Conservation (phyloP, 768 basidiomycete species). For the Naganishia friedmannii region DNA sequence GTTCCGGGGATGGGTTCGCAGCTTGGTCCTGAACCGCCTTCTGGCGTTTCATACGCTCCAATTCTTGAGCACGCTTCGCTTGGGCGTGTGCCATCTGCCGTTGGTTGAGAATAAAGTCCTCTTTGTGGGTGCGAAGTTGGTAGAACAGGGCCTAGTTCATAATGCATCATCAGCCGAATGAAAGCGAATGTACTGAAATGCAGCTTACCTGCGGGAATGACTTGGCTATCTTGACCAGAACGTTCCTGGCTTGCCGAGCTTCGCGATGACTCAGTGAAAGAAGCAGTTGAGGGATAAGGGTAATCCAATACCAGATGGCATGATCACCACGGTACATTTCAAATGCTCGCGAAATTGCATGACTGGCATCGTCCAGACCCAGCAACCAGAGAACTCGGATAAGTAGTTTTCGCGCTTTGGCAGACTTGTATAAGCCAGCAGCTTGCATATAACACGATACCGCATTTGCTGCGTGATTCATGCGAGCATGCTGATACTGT, state of each 20-base stretch:
- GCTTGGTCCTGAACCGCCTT: slow-evolving; percentile 47
- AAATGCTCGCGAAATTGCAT: slow-evolving; percentile 57
- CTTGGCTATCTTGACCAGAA: slow-evolving; percentile 85
- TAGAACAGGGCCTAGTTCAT: slow-evolving; percentile 83
- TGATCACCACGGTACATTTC: slow-evolving; percentile 95
- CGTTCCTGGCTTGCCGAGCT: slow-evolving; percentile 83
- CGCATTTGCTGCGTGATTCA: slow-evolving; percentile 73
- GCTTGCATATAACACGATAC: slow-evolving; percentile 98
- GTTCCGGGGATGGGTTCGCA: slow-evolving; percentile 43
- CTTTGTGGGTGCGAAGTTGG: slow-evolving; percentile 77
- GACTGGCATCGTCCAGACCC: slow-evolving; percentile 73
- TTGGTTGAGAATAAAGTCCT: slow-evolving; percentile 59
- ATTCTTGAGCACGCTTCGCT: slow-evolving; percentile 35
- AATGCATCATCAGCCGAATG: neutral
- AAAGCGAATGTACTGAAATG: slow-evolving; percentile 17
- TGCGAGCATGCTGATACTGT: slow-evolving; percentile 42
- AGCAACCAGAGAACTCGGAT: slow-evolving; percentile 94
- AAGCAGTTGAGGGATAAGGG: slow-evolving; percentile 89
- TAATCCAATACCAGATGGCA: slow-evolving; percentile 99
- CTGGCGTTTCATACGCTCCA: slow-evolving; percentile 37
- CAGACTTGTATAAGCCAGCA: slow-evolving; percentile 87
- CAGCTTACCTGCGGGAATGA: slow-evolving; percentile 78
- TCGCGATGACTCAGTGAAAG: slow-evolving; percentile 85
- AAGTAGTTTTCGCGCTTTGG: slow-evolving; percentile 85
- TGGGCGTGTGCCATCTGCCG: slow-evolving; percentile 42